Evolutionary conservation across 345 rosid species (phyloP).

Genomic region (Salix suchowensis): DNA sequence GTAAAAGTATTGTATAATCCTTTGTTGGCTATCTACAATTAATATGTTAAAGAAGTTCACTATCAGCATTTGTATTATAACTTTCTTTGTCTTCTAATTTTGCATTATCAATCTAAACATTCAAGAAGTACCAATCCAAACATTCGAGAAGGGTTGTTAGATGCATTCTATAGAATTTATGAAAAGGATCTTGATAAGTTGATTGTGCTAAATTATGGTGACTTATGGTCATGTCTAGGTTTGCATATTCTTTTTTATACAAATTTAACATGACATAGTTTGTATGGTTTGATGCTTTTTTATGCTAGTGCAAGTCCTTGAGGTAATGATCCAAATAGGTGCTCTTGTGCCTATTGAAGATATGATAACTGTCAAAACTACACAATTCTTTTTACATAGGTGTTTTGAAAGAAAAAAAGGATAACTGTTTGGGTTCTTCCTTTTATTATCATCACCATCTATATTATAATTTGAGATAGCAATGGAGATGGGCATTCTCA

Average conservation of each 20-base stretch:
- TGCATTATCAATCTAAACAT: conserved; percentile 14
- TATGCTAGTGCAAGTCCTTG: conserved; percentile 52
- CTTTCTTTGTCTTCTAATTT: conserved; percentile 9
- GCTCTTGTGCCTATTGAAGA: conserved; percentile 99
- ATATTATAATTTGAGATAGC: too few species aligned
- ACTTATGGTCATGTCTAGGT: conserved; percentile 3
- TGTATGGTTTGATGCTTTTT: not conserved
- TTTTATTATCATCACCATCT: not conserved
- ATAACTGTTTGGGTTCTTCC: not conserved
- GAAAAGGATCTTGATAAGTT: conserved; percentile 97
- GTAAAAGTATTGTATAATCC: conserved; percentile 66
- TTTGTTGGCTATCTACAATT: not conserved
- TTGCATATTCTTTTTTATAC: conserved; percentile 1
- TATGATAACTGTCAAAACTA: conserved; percentile 87
- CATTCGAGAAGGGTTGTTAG: conserved; percentile 88
- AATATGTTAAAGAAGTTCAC: not conserved
- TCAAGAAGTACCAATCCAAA: conserved; percentile 67
- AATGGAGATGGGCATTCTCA: too few species aligned
- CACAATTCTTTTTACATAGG: conserved; percentile 92
- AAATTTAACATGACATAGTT: conserved; percentile 2
- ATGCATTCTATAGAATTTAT: conserved; percentile 79
- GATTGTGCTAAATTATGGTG: conserved; percentile 14
- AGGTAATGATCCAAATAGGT: conserved; percentile 96
- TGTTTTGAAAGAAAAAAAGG: conserved; percentile 12
- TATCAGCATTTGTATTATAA: conserved; percentile 10